Evolutionary conservation across 2,329 filamentous ascomycete species (phyloP).

Genomic region (Colletotrichum eleusines): DNA sequence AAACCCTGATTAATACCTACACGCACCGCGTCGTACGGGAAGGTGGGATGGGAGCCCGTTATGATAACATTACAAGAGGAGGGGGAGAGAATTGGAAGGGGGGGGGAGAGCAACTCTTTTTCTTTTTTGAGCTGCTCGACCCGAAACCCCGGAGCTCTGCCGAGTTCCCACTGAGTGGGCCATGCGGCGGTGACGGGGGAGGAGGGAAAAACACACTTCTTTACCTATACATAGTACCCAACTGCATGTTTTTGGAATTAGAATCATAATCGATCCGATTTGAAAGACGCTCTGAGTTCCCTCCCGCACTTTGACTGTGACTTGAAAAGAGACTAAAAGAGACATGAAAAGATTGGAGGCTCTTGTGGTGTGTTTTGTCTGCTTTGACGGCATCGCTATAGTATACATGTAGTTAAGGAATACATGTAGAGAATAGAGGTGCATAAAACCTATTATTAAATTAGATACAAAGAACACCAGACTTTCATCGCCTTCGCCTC

Average conservation of each 20-base stretch:
- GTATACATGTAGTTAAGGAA: too few species aligned
- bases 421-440: too few species aligned
- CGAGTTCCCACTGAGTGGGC: neutral
- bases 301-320: neutral
- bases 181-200: neutral
- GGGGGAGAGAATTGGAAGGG: neutral
- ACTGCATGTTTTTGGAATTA: neutral
- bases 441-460: too few species aligned
- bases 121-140: neutral
- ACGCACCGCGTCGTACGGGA: neutral
- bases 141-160: neutral
- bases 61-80: too few species aligned
- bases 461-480: too few species aligned
- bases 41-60: neutral
- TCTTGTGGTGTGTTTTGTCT: too few species aligned
- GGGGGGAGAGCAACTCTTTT: neutral
- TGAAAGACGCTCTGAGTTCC: neutral
- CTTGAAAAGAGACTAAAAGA: neutral
- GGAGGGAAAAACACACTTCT: constrained; percentile 1
- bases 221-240: constrained; percentile 11
- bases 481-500: too few species aligned
- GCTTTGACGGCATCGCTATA: too few species aligned
- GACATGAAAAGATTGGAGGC: too few species aligned
- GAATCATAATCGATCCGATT: neutral
- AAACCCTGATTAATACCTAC: constrained; percentile 1